Evolutionary conservation across 2,329 filamentous ascomycete genomes (phyloP), one percentile per base, ranked within the genome.

Genomic region (Karstenula rhodostoma): DNA sequence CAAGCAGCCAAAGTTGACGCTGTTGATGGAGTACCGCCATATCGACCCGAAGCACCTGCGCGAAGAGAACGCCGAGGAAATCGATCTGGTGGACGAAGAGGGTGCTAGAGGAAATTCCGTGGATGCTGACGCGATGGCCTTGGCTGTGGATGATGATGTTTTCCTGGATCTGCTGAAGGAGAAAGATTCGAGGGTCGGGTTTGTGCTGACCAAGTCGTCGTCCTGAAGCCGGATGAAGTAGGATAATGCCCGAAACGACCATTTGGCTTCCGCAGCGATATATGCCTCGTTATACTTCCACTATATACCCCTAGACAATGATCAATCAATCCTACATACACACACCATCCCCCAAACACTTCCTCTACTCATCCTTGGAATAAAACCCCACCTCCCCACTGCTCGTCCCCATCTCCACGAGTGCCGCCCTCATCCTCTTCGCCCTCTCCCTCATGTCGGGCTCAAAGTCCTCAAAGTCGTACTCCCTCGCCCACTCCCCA

Each of bases 351-450:
- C 2, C n/a, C 50, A 27, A 23, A 1, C 10, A n/a, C n/a, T n/a
- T n/a, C 6, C 13, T 19, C 52, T 62, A 78, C 60, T 78, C 77
- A 58, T 77, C 74, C 60, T 74, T 72, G 1, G 71, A 69, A 57
- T 73, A 78, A 48, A 72, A 93, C 19, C 88, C 89, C 35, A 91
- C 86, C 65, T 88, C 82, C 23, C 84, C 85, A 69, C 82, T 85
- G 67, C 83, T 84, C 58, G 76, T 79, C 15, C 89, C 90, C 82
- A 92, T 78, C 63, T 82, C 82, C 42, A 91, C 81, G 60, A 92
- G 77, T 53, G 85, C 82, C 60, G 81, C 79, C 62, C 88, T 84
- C 90, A 92, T 92, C 25, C 69, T 84, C 75, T 87, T 84, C 0
- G 90, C 89, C 65, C 83, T 79, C 68, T 68, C 69, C 63, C 80